Base-by-base conservation (phyloP, 2,329 filamentous ascomycete species). In the Botryotinia globosa region DNA sequence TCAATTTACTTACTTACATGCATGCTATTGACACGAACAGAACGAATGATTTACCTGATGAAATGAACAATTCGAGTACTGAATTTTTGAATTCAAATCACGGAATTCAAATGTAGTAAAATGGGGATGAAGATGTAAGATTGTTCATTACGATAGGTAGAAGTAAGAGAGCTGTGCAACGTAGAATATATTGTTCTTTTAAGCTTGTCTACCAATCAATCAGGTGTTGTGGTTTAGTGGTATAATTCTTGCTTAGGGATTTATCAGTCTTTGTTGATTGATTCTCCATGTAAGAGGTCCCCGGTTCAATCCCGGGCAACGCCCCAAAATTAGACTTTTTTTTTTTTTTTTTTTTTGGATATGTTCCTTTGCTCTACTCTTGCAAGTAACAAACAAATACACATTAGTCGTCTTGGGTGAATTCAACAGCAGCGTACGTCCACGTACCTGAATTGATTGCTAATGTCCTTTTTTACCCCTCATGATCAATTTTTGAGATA, bases 221-320 rank as follows among this genome's bases (percentile, higher is more conserved):
- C 0, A 3, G 63, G 63, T 72, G 63, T 68, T 68, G 63, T 72
- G 70, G 70, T 72, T 72, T 72, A 72, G 70, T 68, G 70, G 70
- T 72, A 72, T 72, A 72, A 72, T 72, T 68, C 70, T 72, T 72
- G 70, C 70, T 72, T 72, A 72, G 70, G 70, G 70, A 51, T 29
- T 4, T 18, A 67, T 67, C 10, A 32, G 7, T 39, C 32, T 9
- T 25, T 1, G 7, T 9, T 6, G 59, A 37, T 29, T 56, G 2
- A 58, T 48, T 51, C 39, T 37, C 32, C 42, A 56, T 72, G 70
- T 72, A 72, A 72, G 70, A 68, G 70, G 70, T 72, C 70, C 70
- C 70, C 70, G 70, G 70, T 72, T 72, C 70, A 68, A 72, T 72
- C 70, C 70, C 70, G 70, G 70, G 70, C 63, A 68, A 68, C 70